phyloP scores from a whole-genome alignment of 441 rosid genomes.

The Jatropha multifida region DNA sequence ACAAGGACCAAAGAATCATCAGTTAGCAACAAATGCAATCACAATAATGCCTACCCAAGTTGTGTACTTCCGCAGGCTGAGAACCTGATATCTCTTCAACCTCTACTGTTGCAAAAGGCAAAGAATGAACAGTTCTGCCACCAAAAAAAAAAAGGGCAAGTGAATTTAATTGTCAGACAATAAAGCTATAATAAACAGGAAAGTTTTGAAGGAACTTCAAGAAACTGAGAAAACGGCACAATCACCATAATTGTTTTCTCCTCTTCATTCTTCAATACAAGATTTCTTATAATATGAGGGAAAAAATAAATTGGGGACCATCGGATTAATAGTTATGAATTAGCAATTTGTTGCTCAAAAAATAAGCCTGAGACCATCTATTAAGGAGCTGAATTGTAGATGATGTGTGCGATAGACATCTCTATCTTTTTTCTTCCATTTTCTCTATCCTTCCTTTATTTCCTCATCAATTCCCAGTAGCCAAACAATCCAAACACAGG shows the following conservation, averaged over 20 bases:
- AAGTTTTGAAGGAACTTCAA: neutral
- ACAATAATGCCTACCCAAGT: slow-evolving; percentile 57
- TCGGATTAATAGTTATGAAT: too few species aligned
- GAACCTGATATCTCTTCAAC: slow-evolving; percentile 82
- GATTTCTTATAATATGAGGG: neutral
- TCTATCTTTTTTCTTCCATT: too few species aligned
- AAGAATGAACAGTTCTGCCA: slow-evolving; percentile 60
- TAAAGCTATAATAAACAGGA: neutral
- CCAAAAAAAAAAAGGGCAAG: neutral
- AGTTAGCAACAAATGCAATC: neutral
- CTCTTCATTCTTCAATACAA: neutral
- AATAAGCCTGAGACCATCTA: neutral
- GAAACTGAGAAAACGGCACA: neutral
- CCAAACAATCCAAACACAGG: neutral
- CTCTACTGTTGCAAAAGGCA: slow-evolving; percentile 83
- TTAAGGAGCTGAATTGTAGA: neutral
- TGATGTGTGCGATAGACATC: too few species aligned
- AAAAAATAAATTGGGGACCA: neutral
- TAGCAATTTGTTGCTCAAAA: neutral
- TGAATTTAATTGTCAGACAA: neutral
- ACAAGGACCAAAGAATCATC: neutral
- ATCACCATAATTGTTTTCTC: neutral
- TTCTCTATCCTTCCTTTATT: too few species aligned
- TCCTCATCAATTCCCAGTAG: too few species aligned
- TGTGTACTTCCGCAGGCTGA: slow-evolving; percentile 78